Evolutionary conservation across 176 grass and related monocot species (phyloP).

Genomic region (Rhynchospora pubera): DNA sequence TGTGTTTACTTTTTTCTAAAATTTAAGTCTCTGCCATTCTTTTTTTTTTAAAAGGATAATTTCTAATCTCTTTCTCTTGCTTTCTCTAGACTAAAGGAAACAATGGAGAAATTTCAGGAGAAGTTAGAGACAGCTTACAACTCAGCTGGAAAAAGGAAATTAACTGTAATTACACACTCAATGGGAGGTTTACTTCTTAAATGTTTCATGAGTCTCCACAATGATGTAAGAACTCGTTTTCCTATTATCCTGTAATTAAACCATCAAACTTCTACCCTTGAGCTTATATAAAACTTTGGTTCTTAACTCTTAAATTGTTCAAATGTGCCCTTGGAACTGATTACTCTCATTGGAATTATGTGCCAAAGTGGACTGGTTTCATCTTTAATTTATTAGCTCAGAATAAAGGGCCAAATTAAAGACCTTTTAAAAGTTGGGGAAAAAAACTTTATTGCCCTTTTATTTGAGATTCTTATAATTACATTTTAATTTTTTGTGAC

Average conservation of each 20-base stretch:
- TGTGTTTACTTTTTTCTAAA: neutral
- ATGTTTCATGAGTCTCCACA: slow-evolving; percentile 74
- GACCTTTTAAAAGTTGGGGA: neutral
- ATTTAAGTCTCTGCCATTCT: slow-evolving; percentile 5
- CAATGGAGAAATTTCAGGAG: slow-evolving; percentile 58
- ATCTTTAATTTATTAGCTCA: too few relatives aligned
- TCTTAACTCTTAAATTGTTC: neutral
- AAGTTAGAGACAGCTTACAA: slow-evolving; percentile 66
- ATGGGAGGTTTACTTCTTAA: slow-evolving; percentile 96
- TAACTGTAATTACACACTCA: slow-evolving; percentile 84
- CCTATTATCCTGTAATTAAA: neutral
- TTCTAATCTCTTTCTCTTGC: neutral
- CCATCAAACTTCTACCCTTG: neutral
- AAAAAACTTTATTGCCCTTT: neutral
- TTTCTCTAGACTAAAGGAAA: slow-evolving; percentile 60
- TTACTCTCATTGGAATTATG: neutral
- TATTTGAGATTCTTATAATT: slow-evolving; percentile 6
- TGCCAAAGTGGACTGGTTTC: neutral
- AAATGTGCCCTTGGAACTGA: neutral
- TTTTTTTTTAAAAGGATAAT: neutral
- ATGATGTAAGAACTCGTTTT: slow-evolving; percentile 47
- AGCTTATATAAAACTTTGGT: neutral
- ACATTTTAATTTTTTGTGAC: neutral
- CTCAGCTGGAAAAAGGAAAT: slow-evolving; percentile 68
- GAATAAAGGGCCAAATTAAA: too few relatives aligned